Evolutionary conservation across 2,329 filamentous ascomycete genomes (phyloP).

Genomic region (Colletotrichum sp.): DNA sequence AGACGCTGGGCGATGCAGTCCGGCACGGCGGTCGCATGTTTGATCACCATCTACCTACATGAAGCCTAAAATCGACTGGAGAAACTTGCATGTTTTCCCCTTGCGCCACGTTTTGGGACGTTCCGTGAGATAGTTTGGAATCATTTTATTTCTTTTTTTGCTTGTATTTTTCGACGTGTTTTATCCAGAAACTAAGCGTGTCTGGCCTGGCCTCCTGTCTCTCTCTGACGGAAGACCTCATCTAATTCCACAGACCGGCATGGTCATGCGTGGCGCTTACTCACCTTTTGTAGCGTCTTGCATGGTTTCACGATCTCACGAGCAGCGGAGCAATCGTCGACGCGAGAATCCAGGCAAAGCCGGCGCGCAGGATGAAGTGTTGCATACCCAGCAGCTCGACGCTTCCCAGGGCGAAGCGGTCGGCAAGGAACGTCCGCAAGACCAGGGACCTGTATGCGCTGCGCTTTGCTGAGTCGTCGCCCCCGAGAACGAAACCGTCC

Average conservation of each 20-base stretch:
- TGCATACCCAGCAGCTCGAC: conserved; percentile 35
- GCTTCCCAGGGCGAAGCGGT: conserved; percentile 43
- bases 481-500: conserved; percentile 51
- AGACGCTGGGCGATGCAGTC: neutral
- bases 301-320: neutral
- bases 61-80: neutral
- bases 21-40: neutral
- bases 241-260: neutral
- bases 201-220: neutral
- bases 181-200: neutral
- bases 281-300: neutral
- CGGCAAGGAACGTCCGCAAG: conserved; percentile 48
- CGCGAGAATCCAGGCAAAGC: conserved; percentile 36
- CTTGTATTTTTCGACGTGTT: neutral
- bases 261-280: neutral
- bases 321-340: conserved; percentile 10
- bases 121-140: neutral
- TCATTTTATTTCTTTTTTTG: neutral
- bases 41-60: neutral
- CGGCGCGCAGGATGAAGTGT: conserved; percentile 34
- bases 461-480: conserved; percentile 31
- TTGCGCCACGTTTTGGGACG: neutral
- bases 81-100: neutral
- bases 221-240: neutral
- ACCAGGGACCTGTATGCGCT: conserved; percentile 41